A percentile compares a stretch with the other conserved stretches of the same genome.
Conservation (phyloP, 129 eudicot genomes). For the Solidago caesia region DNA sequence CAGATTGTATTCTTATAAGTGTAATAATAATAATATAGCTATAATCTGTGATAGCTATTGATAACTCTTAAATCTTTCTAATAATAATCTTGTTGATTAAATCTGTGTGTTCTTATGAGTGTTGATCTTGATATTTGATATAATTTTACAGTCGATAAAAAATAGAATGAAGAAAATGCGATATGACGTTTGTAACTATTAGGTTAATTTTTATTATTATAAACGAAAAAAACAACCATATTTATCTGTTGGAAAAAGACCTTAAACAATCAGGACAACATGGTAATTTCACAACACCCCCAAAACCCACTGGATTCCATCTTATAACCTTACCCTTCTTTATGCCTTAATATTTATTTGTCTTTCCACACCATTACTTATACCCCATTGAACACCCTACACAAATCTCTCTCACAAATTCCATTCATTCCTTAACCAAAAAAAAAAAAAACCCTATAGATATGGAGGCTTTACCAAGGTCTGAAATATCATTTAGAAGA, state of each 20-base stretch:
- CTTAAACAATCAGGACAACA: constrained; percentile 25
- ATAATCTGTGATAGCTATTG: too few relatives aligned
- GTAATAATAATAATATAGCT: too few relatives aligned
- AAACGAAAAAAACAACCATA: too few relatives aligned
- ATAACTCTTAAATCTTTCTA: too few relatives aligned
- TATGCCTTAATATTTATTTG: neutral
- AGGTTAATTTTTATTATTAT: too few relatives aligned
- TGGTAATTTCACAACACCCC: constrained; percentile 27
- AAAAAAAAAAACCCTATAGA: neutral
- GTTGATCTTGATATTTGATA: too few relatives aligned
- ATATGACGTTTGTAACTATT: too few relatives aligned
- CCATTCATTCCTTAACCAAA: neutral
- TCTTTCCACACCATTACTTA: constrained; percentile 30
- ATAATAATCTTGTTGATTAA: too few relatives aligned
- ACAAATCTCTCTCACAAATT: constrained; percentile 22
- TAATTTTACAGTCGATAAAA: too few relatives aligned
- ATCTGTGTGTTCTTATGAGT: too few relatives aligned
- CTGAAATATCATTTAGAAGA: constrained; percentile 76
- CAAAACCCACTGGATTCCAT: constrained; percentile 36
- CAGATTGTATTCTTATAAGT: too few relatives aligned
- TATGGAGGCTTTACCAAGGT: constrained; percentile 64
- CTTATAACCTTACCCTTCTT: constrained; percentile 38
- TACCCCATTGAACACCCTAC: constrained; percentile 27
- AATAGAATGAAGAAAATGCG: too few relatives aligned
- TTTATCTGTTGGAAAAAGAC: neutral